Evolutionary conservation across 2,329 filamentous ascomycete genomes (phyloP).

Genomic region (Cladophialophora carrionii): DNA sequence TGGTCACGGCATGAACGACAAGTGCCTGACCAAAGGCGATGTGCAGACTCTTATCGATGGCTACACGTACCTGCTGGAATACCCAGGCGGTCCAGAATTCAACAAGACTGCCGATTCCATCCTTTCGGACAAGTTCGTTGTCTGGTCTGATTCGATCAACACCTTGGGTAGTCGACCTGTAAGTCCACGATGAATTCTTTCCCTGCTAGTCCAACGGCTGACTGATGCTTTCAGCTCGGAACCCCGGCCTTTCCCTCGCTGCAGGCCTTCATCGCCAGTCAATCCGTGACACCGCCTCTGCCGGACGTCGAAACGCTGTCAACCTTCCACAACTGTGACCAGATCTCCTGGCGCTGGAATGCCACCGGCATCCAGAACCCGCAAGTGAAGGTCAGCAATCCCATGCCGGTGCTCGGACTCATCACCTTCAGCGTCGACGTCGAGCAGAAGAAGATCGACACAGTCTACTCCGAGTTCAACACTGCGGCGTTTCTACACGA

Average conservation of each 20-base stretch:
- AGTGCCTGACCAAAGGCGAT: conserved; percentile 21
- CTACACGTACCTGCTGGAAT: conserved; percentile 33
- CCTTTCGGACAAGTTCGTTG: conserved; percentile 31
- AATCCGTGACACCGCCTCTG: conserved; percentile 26
- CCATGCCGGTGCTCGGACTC: conserved; percentile 29
- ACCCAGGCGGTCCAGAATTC: conserved; percentile 30
- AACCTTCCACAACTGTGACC: conserved; percentile 30
- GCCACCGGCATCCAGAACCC: conserved; percentile 23
- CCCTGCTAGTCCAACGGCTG: not conserved
- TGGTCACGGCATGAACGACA: not conserved
- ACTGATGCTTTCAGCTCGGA: conserved; percentile 23
- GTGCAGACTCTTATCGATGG: conserved; percentile 24
- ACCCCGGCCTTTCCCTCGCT: conserved; percentile 29
- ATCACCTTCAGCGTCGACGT: conserved; percentile 29
- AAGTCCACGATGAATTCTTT: conserved; percentile 12
- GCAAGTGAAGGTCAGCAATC: not conserved
- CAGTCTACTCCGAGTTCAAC: conserved; percentile 37
- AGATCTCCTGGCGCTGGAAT: conserved; percentile 36
- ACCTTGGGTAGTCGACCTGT: conserved; percentile 23
- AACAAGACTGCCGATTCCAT: conserved; percentile 28
- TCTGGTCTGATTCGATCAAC: conserved; percentile 35
- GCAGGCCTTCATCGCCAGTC: conserved; percentile 32
- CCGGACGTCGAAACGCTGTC: conserved; percentile 27
- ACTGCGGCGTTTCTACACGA: conserved; percentile 27
- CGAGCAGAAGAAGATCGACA: conserved; percentile 26